Base-by-base conservation (phyloP, 2,329 filamentous ascomycete genomes). In the Xylaria sp. region DNA sequence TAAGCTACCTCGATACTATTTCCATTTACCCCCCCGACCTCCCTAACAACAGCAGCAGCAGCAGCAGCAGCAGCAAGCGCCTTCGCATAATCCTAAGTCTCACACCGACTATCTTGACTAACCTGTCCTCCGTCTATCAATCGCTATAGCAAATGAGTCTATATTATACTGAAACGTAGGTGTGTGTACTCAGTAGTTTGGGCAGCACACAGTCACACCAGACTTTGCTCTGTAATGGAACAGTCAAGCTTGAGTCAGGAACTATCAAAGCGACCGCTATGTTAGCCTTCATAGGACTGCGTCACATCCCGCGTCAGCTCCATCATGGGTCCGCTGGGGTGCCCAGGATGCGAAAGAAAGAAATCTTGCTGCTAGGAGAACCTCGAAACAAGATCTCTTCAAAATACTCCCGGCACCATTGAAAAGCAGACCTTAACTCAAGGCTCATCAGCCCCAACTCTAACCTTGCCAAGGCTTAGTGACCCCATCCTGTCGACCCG, bases 261-360 rank as follows among this genome's bases (percentile, higher is more conserved):
- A 39, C 18, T 28, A 34, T 62, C 28, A 66, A 39, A 28, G 20
- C 55, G n/a, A 28, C 37, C 46, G 37, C 12, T 44, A 23, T 18
- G 37, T 41, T 28, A 37, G 50, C 54, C 60, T 48, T 68, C 10
- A 28, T 63, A 68, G 52, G 66, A 12, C 46, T 62, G 46, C 68
- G 65, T 70, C 61, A 68, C 57, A 56, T 60, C 56, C 39, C 23
- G 61, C 62, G 54, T 65, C 68, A 65, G 65, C 62, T 68, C 48
- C 51, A 56, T 70, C 48, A 39, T 28, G 32, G 51, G 61, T 48
- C 58, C 41, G 46, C 52, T 61, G 25, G 62, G 32, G 32, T 46
- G 52, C 25, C 51, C 15, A 41, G 55, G 37, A 41, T 65, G 28
- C 54, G 8, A 28, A 37, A 41, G 12, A 32, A 44, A 61, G 15